Evolutionary conservation across 179 eudicot species (phyloP), one percentile per base, ranked within the genome.

Genomic region (Vitellaria paradoxa): DNA sequence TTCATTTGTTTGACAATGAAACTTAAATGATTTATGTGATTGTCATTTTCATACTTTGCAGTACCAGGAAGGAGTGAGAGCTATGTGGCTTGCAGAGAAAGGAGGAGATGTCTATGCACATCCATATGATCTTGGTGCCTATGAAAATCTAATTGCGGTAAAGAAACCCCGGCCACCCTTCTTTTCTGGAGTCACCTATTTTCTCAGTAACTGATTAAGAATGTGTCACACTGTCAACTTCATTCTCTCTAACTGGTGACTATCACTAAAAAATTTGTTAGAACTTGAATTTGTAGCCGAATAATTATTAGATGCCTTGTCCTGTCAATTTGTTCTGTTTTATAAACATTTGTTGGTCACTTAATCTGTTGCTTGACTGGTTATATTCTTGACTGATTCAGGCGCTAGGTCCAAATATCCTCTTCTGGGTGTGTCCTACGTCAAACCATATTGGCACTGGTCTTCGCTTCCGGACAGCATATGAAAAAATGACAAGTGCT

Each of bases 11-110:
- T 40, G 21, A 59, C 57, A 9, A 37, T 15, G 10, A 68, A 68
- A 17, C 45, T 12, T 50, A 30, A 30, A 30, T 2, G 2, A 12
- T n/a, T 65, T 50, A 52, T 40, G 37, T 18, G n/a, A 52, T 76
- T 42, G n/a, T 50, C 37, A 66, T 24, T 45, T 30, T 57, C 61
- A 61, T 57, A 12, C 40, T 23, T 46, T 82, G 62, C 87, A 96
- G 99, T 92, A 96, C 81, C 90, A 91, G 65, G 99, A 96, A 91
- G 99, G 99, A 49, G 99, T 96, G 42, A 91, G 98, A 80, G 97
- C 98, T 37, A 89, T 91, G 98, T 90, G 93, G 97, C 94, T 96
- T 76, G 98, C 96, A 18, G 93, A 91, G 79, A 93, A 96, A 81
- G 98, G 97, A 80, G 98, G 99, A 66, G 90, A 91, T 68, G 84